Evolutionary conservation across 1,284 basidiomycete genomes (phyloP).

Genomic region (Apiotrichum brassicae): DNA sequence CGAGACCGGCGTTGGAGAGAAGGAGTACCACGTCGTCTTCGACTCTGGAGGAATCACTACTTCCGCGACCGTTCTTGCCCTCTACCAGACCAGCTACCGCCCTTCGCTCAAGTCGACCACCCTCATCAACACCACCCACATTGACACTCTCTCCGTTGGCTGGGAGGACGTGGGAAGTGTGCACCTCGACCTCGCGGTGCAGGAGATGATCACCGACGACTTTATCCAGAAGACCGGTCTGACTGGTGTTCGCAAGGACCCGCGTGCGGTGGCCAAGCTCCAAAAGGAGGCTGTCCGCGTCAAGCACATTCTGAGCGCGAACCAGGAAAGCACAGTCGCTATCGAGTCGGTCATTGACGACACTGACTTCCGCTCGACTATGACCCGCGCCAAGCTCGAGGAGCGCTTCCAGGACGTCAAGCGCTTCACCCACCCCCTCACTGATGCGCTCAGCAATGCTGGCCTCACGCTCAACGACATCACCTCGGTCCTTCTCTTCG

Average conservation of each 20-base stretch:
- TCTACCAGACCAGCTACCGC: slow-evolving; percentile 54
- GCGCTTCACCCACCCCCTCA: slow-evolving; percentile 67
- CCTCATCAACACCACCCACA: slow-evolving; percentile 58
- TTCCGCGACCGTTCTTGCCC: slow-evolving; percentile 76
- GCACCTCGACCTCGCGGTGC: slow-evolving; percentile 73
- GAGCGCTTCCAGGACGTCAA: slow-evolving; percentile 51
- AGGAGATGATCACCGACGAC: slow-evolving; percentile 69
- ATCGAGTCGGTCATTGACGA: slow-evolving; percentile 86
- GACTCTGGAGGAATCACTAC: slow-evolving; percentile 87
- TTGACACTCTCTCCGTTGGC: slow-evolving; percentile 71
- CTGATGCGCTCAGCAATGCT: slow-evolving; percentile 66
- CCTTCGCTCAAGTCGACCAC: slow-evolving; percentile 48
- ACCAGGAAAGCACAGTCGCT: slow-evolving; percentile 65
- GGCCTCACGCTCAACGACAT: slow-evolving; percentile 62
- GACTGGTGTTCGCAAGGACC: slow-evolving; percentile 51
- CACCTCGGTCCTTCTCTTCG: slow-evolving; percentile 82
- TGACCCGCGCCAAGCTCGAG: slow-evolving; percentile 76
- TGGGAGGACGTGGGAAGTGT: slow-evolving; percentile 75
- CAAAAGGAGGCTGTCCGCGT: slow-evolving; percentile 88
- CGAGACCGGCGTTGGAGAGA: slow-evolving; percentile 43
- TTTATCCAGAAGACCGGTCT: slow-evolving; percentile 58
- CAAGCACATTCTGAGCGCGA: slow-evolving; percentile 91
- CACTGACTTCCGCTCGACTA: slow-evolving; percentile 75
- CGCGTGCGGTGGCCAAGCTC: slow-evolving; percentile 82
- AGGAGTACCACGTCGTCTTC: slow-evolving; percentile 86